Base-by-base conservation (phyloP, 169 alveolate genomes). In the Plasmodium vivax region DNA sequence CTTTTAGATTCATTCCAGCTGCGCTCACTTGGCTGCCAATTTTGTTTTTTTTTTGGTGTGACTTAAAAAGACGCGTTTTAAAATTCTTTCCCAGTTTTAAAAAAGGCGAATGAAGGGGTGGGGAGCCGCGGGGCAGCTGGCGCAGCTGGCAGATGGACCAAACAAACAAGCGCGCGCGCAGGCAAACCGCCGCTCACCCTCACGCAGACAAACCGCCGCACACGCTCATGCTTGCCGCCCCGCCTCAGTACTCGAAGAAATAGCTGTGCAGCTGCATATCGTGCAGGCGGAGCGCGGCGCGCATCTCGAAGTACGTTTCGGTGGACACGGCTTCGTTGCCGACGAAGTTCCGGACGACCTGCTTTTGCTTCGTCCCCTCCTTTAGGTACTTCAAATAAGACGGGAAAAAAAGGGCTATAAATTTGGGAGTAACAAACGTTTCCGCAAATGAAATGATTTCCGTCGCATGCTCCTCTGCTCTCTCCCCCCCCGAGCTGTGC, bases 331-430 rank as follows among this genome's bases (percentile, higher is more conserved):
- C 94, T 54, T 90, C 84, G 27, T 90, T 90, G 14, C 94, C 94
- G 19, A 90, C 12, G 45, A 90, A 80, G 68, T 90, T 90, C 47
- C 36, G 41, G 30, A 90, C 92, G 83, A 47, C 72, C n/a, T 32
- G 81, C 77, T 92, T 92, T 82, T 92, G 95, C 79, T 58, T 92
- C 9, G 91, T 82, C 9, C 73, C 92, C 14, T 82, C 41, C 38
- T 68, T 82, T 92, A 92, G 38, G 77, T 92, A 92, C 56, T 82
- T 81, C 41, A 92, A 82, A 43, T 92, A 92, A 34, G 92, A 81
- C 27, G 95, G 95, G 62, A 92, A 92, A 36, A 92, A 92, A 51
- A 92, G 92, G 58, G 92, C 92, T 34, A 92, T 92, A 92, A 92
- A 92, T 82, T 83, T 81, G 10, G 95, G 95, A 79, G 95, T 92